A percentile compares a stretch with the other conserved stretches of the same genome.
These are phyloP conservation scores for Annulohypoxylon moriforme DNA, from an alignment of 495 filamentous ascomycete genomes.

Conservation along the genomic window DNA sequence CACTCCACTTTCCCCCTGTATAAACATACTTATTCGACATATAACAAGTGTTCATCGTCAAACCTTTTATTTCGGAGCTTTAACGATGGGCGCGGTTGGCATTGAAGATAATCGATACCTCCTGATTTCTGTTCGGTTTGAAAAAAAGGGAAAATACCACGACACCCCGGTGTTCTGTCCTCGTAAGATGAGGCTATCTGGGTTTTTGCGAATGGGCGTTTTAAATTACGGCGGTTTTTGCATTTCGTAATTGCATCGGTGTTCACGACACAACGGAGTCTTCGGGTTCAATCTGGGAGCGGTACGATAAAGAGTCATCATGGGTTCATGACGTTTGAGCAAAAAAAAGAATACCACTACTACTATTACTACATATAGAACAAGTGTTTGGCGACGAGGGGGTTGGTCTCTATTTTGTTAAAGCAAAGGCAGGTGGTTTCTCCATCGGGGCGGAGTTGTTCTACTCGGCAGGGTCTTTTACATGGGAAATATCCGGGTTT, in stretches of 20 bases:
- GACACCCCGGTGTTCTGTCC: slow-evolving; percentile 45
- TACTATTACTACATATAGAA: slow-evolving; percentile 46
- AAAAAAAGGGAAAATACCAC: slow-evolving; percentile 41
- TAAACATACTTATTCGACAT: slow-evolving; percentile 53
- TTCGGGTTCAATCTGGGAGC: slow-evolving; percentile 51
- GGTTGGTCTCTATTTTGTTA: slow-evolving; percentile 46
- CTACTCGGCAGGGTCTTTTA: slow-evolving; percentile 47
- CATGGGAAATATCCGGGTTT: slow-evolving; percentile 48
- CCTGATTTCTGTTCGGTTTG: slow-evolving; percentile 48
- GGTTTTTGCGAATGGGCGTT: slow-evolving; percentile 49
- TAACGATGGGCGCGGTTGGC: slow-evolving; percentile 38
- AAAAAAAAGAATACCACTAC: slow-evolving; percentile 50
- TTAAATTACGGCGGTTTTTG: slow-evolving; percentile 48
- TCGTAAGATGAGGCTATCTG: slow-evolving; percentile 49
- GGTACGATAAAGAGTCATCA: slow-evolving; percentile 53
- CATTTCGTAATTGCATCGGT: slow-evolving; percentile 54
- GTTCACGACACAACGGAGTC: slow-evolving; percentile 54
- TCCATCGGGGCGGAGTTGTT: slow-evolving; percentile 48
- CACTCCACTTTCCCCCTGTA: slow-evolving; percentile 47
- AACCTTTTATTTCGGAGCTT: slow-evolving; percentile 24
- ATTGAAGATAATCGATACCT: slow-evolving; percentile 53
- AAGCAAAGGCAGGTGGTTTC: slow-evolving; percentile 49
- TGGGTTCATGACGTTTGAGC: slow-evolving; percentile 50
- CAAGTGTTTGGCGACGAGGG: slow-evolving; percentile 52
- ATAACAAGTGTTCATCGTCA: slow-evolving; percentile 47